A percentile compares a stretch with the other conserved stretches of the same genome.
These are phyloP conservation scores for Coprinopsis cinerea DNA, from an alignment of 768 basidiomycete genomes.

Conservation along the genomic window DNA sequence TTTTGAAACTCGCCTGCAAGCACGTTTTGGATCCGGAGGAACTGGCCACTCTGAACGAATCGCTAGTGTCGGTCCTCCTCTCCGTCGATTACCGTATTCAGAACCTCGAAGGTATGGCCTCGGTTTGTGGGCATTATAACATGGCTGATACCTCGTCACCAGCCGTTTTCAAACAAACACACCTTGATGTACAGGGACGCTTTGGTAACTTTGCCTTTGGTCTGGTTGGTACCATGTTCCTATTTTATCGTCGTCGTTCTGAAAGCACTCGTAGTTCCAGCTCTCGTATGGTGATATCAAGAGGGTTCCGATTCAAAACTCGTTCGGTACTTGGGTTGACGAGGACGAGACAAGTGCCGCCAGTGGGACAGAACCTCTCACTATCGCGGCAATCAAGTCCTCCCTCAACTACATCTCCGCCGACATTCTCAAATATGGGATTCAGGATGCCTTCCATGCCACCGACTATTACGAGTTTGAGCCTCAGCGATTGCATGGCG, in stretches of 20 bases:
- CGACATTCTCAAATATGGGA: slow-evolving; percentile 26
- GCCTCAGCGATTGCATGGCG: slow-evolving; percentile 13
- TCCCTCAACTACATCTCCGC: slow-evolving; percentile 8
- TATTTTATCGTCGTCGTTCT: not conserved
- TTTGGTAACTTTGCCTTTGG: slow-evolving; percentile 34
- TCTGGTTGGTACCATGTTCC: slow-evolving; percentile 19
- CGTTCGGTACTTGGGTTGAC: slow-evolving; percentile 25
- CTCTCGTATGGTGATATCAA: slow-evolving; percentile 28
- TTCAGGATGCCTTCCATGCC: slow-evolving; percentile 27
- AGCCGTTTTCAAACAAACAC: slow-evolving; percentile 32
- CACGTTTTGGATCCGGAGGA: slow-evolving; percentile 30
- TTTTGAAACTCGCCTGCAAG: slow-evolving; percentile 27
- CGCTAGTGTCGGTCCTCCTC: slow-evolving; percentile 24
- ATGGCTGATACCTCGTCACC: not conserved
- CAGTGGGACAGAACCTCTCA: slow-evolving; percentile 11
- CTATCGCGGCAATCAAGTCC: slow-evolving; percentile 14
- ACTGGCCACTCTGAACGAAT: slow-evolving; percentile 23
- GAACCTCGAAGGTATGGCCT: slow-evolving; percentile 25
- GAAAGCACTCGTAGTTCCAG: slow-evolving; percentile 21
- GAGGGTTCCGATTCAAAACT: slow-evolving; percentile 24
- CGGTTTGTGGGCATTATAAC: not conserved
- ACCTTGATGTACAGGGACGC: slow-evolving; percentile 26
- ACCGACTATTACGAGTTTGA: slow-evolving; percentile 29
- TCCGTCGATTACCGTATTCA: slow-evolving; percentile 27
- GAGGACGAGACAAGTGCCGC: slow-evolving; percentile 13